Conservation (phyloP, 805 yeast genomes). For the Candida berthetii region DNA sequence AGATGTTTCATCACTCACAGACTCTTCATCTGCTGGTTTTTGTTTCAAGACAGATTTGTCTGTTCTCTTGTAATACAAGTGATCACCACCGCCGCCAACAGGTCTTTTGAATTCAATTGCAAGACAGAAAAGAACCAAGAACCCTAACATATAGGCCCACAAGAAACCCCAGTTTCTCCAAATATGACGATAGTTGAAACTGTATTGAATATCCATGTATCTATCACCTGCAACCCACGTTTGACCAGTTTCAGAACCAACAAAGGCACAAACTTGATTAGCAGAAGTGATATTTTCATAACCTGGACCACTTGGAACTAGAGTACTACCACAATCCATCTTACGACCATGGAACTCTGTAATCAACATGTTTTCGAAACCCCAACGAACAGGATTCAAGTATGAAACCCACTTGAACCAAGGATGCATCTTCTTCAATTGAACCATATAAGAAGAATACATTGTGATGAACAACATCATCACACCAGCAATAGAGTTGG, state of each 20-base stretch:
- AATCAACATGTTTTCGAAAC: conserved; percentile 57
- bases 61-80: conserved; percentile 49
- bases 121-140: conserved; percentile 44
- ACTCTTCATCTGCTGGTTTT: conserved; percentile 5
- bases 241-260: conserved; percentile 55
- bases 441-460: conserved; percentile 65
- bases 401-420: conserved; percentile 70
- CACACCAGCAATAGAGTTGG: conserved; percentile 56
- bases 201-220: conserved; percentile 42
- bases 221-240: conserved; percentile 49
- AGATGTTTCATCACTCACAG: not conserved
- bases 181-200: conserved; percentile 49
- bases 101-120: conserved; percentile 48
- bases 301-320: conserved; percentile 55
- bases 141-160: conserved; percentile 46
- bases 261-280: conserved; percentile 49
- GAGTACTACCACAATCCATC: conserved; percentile 45
- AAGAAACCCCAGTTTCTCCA: conserved; percentile 81
- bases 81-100: conserved; percentile 25
- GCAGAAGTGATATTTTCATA: conserved; percentile 32
- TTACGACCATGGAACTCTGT: conserved; percentile 57
- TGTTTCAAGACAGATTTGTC: not conserved
- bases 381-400: conserved; percentile 49
- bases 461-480: conserved; percentile 41
- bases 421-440: conserved; percentile 52